Conservation (phyloP, 495 filamentous ascomycete species). For the Penicillium canescens region DNA sequence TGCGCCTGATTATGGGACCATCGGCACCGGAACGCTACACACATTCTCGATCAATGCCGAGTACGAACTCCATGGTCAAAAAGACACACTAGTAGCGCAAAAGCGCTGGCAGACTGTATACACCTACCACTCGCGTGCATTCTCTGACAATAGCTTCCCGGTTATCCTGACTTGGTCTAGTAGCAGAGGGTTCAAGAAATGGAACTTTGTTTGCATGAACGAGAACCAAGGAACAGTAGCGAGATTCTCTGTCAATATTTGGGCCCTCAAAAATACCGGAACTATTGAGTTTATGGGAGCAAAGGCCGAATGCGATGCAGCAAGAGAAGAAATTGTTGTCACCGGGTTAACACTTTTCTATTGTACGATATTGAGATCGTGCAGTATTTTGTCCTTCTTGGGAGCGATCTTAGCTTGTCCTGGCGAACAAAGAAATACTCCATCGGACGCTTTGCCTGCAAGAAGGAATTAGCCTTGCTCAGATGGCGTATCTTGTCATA, state of each 20-base stretch:
- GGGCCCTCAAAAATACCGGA: constrained; percentile 22
- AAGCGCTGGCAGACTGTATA: constrained; percentile 19
- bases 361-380: too few relatives aligned
- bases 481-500: too few relatives aligned
- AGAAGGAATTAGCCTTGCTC: too few relatives aligned
- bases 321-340: constrained; percentile 27
- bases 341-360: constrained; percentile 20
- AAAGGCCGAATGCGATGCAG: constrained; percentile 10
- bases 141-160: constrained; percentile 14
- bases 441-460: too few relatives aligned
- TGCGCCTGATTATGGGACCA: neutral
- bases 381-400: too few relatives aligned
- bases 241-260: constrained; percentile 17
- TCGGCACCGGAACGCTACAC: constrained; percentile 18
- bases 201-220: constrained; percentile 26
- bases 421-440: too few relatives aligned
- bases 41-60: constrained; percentile 15
- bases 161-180: constrained; percentile 23
- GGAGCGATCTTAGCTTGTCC: too few relatives aligned
- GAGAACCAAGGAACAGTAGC: constrained; percentile 20
- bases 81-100: constrained; percentile 17
- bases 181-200: constrained; percentile 17
- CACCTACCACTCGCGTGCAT: constrained; percentile 19
- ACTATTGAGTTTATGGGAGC: constrained; percentile 20
- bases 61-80: constrained; percentile 16